Conservation (phyloP, 2,329 filamentous ascomycete genomes). For the Biscogniauxia mediterranea region DNA sequence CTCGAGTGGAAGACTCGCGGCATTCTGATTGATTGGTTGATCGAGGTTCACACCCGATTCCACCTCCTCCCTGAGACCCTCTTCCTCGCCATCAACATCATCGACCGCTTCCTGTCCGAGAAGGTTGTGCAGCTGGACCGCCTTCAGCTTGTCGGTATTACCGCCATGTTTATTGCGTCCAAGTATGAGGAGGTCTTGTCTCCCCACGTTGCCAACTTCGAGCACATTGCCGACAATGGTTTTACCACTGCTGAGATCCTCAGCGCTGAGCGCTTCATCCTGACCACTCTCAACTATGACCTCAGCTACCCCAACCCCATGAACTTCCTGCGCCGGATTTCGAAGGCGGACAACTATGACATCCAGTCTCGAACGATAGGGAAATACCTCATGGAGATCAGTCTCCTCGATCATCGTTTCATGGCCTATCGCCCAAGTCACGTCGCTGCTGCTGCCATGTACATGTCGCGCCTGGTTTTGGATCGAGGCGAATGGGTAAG, state of each 20-base stretch:
- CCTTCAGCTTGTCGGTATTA: constrained; percentile 93
- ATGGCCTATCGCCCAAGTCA: constrained; percentile 87
- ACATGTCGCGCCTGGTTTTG: constrained; percentile 84
- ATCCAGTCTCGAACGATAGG: constrained; percentile 95
- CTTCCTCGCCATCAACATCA: constrained; percentile 96
- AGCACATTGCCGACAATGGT: constrained; percentile 92
- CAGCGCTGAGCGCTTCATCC: constrained; percentile 92
- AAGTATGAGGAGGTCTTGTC: constrained; percentile 99
- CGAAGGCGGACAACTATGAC: constrained; percentile 99
- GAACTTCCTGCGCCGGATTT: constrained; percentile 98
- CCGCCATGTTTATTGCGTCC: constrained; percentile 98
- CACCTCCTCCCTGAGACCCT: constrained; percentile 92
- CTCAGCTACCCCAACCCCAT: constrained; percentile 98
- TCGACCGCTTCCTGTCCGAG: constrained; percentile 92
- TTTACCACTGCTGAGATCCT: constrained; percentile 95
- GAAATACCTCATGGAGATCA: constrained; percentile 98
- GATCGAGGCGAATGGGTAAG: constrained; percentile 89
- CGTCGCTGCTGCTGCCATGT: constrained; percentile 91
- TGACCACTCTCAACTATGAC: constrained; percentile 90
- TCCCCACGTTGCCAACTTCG: constrained; percentile 95
- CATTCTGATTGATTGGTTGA: constrained; percentile 96
- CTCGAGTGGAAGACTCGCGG: constrained; percentile 98
- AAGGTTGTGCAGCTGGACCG: constrained; percentile 96
- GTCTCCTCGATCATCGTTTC: constrained; percentile 91
- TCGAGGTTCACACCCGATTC: constrained; percentile 97